These are phyloP conservation scores for Arctostaphylos glauca DNA, from an alignment of 148 eudicot genomes.

Conservation along the genomic window DNA sequence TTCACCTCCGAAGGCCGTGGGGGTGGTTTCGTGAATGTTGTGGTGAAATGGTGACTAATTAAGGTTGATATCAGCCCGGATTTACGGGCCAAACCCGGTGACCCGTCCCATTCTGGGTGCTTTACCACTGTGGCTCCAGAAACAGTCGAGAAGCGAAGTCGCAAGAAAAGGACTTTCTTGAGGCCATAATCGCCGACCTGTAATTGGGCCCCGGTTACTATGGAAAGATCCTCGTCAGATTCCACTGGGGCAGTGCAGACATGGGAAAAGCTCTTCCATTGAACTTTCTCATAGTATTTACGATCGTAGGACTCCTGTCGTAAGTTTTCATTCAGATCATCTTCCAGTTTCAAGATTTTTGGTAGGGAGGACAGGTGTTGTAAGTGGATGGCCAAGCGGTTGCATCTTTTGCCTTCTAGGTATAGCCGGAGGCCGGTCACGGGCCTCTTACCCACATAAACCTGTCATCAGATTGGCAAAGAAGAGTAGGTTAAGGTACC, in stretches of 20 bases:
- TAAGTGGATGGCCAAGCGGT: conserved; percentile 87
- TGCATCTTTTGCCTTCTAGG: conserved; percentile 92
- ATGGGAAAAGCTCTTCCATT: conserved; percentile 96
- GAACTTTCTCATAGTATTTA: conserved; percentile 80
- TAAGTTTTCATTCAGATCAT: conserved; percentile 61
- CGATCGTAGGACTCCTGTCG: conserved; percentile 64
- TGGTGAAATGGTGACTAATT: conserved; percentile 89
- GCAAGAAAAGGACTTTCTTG: conserved; percentile 72
- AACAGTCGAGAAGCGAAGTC: conserved; percentile 81
- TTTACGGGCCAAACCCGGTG: conserved; percentile 86
- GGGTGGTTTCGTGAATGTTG: conserved; percentile 64
- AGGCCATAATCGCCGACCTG: conserved; percentile 81
- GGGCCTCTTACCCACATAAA: conserved; percentile 95
- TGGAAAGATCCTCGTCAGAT: conserved; percentile 85
- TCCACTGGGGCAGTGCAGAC: conserved; percentile 98
- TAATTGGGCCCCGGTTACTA: conserved; percentile 92
- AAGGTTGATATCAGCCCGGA: conserved; percentile 94
- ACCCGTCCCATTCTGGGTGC: conserved; percentile 91
- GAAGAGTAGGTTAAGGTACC: neutral
- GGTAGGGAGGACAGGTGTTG: conserved; percentile 98
- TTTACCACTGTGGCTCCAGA: conserved; percentile 67
- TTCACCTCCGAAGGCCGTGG: conserved; percentile 95
- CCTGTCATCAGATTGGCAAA: conserved; percentile 42
- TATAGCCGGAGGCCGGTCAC: conserved; percentile 91
- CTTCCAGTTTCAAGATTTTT: conserved; percentile 69